Evolutionary conservation across 495 filamentous ascomycete genomes (phyloP), one percentile per base, ranked within the genome.

Genomic region (Aspergillus cavernicola): DNA sequence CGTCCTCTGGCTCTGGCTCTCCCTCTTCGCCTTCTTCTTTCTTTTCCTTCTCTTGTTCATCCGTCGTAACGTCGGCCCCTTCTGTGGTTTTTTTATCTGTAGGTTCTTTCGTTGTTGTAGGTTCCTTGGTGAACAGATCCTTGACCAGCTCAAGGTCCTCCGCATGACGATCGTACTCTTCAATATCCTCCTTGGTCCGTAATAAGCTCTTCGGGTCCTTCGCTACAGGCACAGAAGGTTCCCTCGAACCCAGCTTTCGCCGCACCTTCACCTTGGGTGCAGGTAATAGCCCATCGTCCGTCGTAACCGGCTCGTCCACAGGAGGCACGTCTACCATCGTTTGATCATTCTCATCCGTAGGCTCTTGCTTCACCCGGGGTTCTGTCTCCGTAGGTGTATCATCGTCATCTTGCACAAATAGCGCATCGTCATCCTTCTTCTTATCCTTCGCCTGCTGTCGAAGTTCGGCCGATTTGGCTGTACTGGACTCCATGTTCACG

Each of bases 401-500:
- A 13, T 60, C 55, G 16, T 60, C 62, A 37, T 59, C 65, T 45
- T 67, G 66, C 47, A 67, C 60, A 52, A 64, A 66, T 19, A 66
- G 24, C 4, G 62, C 62, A 56, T 64, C 61, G 46, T 71, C 66
- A 12, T 63, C 59, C 11, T 39, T 40, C 9, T 53, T 60, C 43
- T 68, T 66, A 50, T 66, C 59, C 53, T 71, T 51, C 18, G 69
- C 70, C 59, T 73, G 59, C 22, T 66, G 51, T 18, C 70, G 66
- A 5, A 75, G 39, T 47, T 76, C 68, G 6, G 74, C 73, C 3
- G 77, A 67, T 32, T 69, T 70, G n/a, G 62, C 62, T 16, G 72
- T 67, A 59, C 72, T 79, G 3, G 76, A 75, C 45, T 81, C 78
- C 61, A 77, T 78, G 48, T 78, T 76, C 36, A 81, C 73, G 52